Evolutionary conservation across 768 basidiomycete species (phyloP), one percentile per base, ranked within the genome.

Genomic region (Boletellus ananas): DNA sequence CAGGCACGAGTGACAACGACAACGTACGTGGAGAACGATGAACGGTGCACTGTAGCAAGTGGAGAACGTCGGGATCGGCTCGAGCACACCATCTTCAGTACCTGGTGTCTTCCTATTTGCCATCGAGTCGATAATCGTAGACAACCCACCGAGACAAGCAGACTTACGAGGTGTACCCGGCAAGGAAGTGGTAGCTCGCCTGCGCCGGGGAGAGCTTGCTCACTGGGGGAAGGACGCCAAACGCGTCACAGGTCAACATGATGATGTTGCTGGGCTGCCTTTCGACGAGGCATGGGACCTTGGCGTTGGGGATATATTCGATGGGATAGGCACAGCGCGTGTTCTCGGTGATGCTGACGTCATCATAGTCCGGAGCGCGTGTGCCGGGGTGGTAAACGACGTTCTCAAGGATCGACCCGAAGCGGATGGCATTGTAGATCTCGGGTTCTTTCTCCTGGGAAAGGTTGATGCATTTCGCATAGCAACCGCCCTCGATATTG

Each of bases 401-500:
- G 69, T 99, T 99, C 74, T 99, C 96, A 66, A 99, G 89, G 72
- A 99, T 96, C 58, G 88, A 85, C 44, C 96, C 96, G 70, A 87
- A 99, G 55, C 82, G 79, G 73, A 99, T 95, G 50, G 96, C 96
- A 63, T 83, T 86, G 80, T 73, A 95, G 65, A 99, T 99, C 69
- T 97, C 96, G 46, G 96, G 96, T 66, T 99, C 96, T 78, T 97
- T 97, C 73, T 96, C 91, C 20, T 84, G 83, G 36, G 93, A 93
- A 52, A 99, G 84, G 77, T 96, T 96, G 76, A 98, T 88, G 70
- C 84, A 87, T 74, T 99, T 98, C 71, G 96, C 96, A 68, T 98
- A 99, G 72, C 96, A 99, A 43, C 96, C 96, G 56, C 96, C 96
- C 66, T 99, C 96, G 64, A 99, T 99, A 79, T 98, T 98, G 84